These are phyloP conservation scores for Chaetomiaceae sp. DNA, from an alignment of 2,329 filamentous ascomycete genomes.

Conservation along the genomic window DNA sequence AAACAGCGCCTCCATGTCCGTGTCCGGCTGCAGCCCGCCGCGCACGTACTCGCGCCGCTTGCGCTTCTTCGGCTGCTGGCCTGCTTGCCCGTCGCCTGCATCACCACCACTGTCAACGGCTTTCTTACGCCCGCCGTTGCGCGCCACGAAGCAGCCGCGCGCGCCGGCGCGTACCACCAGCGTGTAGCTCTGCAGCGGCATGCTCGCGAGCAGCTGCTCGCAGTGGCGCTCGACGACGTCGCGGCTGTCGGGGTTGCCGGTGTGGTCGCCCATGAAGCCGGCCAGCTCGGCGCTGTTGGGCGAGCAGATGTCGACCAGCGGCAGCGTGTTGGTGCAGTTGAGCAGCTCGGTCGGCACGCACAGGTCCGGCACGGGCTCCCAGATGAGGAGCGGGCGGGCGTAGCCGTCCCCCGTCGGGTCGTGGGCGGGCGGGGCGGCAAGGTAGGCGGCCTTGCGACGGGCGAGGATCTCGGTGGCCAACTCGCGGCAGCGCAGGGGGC, in stretches of 20 bases:
- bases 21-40: slow-evolving; percentile 52
- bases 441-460: slow-evolving; percentile 37
- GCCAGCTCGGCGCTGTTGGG: slow-evolving; percentile 91
- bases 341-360: slow-evolving; percentile 66
- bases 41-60: slow-evolving; percentile 27
- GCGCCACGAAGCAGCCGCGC: slow-evolving; percentile 62
- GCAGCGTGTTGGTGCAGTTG: slow-evolving; percentile 57
- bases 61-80: slow-evolving; percentile 16
- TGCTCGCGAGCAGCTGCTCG: slow-evolving; percentile 56
- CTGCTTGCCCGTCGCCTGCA: slow-evolving; percentile 15
- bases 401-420: slow-evolving; percentile 25
- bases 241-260: slow-evolving; percentile 47
- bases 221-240: slow-evolving; percentile 51
- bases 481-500: slow-evolving; percentile 66
- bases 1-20: slow-evolving; percentile 57
- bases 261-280: slow-evolving; percentile 65
- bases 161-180: slow-evolving; percentile 67
- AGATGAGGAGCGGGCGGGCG: slow-evolving; percentile 69
- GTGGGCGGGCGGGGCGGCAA: not conserved
- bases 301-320: slow-evolving; percentile 56
- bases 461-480: slow-evolving; percentile 65
- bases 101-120: slow-evolving; percentile 16
- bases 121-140: slow-evolving; percentile 49
- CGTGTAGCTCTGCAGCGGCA: slow-evolving; percentile 59
- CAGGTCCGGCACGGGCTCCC: slow-evolving; percentile 90